These are phyloP conservation scores for Ilex paraguariensis DNA, from an alignment of 305 asterid species.

Conservation along the genomic window DNA sequence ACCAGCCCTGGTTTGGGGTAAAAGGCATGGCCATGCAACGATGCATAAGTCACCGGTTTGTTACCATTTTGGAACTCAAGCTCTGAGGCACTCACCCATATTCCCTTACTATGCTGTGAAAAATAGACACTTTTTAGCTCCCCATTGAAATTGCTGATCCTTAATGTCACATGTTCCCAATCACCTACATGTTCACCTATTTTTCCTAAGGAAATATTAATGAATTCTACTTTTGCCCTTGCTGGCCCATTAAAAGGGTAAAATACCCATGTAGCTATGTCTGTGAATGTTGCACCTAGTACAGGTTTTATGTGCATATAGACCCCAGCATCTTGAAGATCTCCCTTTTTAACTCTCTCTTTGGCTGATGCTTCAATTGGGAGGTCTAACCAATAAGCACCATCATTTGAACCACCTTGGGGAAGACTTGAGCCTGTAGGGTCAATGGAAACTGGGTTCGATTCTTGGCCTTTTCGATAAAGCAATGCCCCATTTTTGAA, in stretches of 20 bases:
- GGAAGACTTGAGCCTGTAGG: constrained; percentile 70
- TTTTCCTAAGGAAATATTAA: constrained; percentile 46
- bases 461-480: constrained; percentile 55
- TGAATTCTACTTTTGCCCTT: constrained; percentile 50
- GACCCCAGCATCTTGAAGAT: constrained; percentile 29
- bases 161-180: not conserved
- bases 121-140: constrained; percentile 52
- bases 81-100: constrained; percentile 44
- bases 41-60: constrained; percentile 52
- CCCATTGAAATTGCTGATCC: constrained; percentile 74
- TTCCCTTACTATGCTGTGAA: constrained; percentile 64
- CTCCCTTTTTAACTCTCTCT: constrained; percentile 56
- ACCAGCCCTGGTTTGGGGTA: constrained; percentile 49
- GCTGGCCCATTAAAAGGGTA: constrained; percentile 91
- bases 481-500: constrained; percentile 70
- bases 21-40: constrained; percentile 66
- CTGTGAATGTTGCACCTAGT: constrained; percentile 68
- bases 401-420: constrained; percentile 65
- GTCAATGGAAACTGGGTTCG: constrained; percentile 34
- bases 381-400: constrained; percentile 64
- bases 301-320: constrained; percentile 69
- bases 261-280: constrained; percentile 60
- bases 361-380: constrained; percentile 41
- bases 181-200: constrained; percentile 32
- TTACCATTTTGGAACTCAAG: constrained; percentile 54